Evolutionary conservation across 331 rosid genomes (phyloP).

Genomic region (Prunus yedoensis): DNA sequence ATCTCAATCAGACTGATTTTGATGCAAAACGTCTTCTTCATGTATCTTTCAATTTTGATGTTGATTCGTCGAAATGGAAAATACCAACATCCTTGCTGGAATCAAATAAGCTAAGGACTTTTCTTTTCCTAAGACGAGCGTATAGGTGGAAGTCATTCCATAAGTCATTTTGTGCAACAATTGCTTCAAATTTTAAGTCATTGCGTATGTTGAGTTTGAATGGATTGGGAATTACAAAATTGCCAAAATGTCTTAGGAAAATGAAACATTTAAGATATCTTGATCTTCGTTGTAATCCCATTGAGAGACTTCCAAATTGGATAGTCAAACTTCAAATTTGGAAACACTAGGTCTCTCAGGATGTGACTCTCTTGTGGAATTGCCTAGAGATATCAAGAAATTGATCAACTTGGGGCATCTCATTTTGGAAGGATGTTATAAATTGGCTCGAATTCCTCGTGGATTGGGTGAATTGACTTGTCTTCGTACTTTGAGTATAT

Average conservation of each 20-base stretch:
- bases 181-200: neutral
- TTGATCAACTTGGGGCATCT: constrained; percentile 3
- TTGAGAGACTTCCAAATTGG: constrained; percentile 19
- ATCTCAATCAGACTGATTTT: too few relatives aligned
- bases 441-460: constrained; percentile 12
- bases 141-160: too few relatives aligned
- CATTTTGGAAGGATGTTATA: neutral
- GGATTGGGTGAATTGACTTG: constrained; percentile 27
- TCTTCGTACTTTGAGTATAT: neutral
- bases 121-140: accelerated
- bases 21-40: too few relatives aligned
- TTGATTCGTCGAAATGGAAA: too few relatives aligned
- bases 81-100: too few relatives aligned
- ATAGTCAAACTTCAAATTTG: constrained; percentile 29
- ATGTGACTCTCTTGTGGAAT: too few relatives aligned
- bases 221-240: accelerated
- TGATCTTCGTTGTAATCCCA: constrained; percentile 1
- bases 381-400: too few relatives aligned
- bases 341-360: constrained; percentile 26
- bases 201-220: neutral
- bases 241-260: neutral
- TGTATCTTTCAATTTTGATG: too few relatives aligned
- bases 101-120: neutral
- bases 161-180: too few relatives aligned
- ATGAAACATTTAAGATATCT: neutral